Evolutionary conservation across 176 grass and related monocot species (phyloP).

Genomic region (Musa itinerans): DNA sequence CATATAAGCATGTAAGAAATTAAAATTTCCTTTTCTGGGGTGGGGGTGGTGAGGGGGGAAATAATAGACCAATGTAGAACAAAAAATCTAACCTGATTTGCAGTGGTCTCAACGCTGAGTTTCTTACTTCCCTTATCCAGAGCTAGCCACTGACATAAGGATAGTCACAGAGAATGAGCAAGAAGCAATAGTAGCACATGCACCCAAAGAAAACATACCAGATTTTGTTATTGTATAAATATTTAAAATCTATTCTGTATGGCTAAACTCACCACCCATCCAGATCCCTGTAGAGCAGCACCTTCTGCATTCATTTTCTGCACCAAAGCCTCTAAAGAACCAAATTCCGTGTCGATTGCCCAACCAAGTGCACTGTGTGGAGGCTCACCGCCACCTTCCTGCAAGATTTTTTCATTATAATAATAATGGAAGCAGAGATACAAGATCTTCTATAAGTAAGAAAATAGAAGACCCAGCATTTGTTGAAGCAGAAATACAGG

Average conservation of each 20-base stretch:
- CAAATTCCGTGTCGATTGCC: conserved; percentile 89
- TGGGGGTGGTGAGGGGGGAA: no score
- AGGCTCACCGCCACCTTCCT: conserved; percentile 89
- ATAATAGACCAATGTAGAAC: neutral
- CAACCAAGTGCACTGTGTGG: conserved; percentile 76
- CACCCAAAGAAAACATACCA: neutral
- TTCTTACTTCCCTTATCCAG: conserved; percentile 87
- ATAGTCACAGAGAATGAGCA: neutral
- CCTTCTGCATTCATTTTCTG: conserved; percentile 96
- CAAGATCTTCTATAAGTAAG: no score
- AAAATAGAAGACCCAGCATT: no score
- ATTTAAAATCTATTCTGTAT: neutral
- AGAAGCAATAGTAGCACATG: neutral
- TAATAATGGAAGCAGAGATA: no score
- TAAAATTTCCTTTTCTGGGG: no score
- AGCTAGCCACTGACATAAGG: conserved; percentile 64
- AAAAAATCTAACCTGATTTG: conserved; percentile 66
- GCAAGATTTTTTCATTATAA: conserved; percentile 17
- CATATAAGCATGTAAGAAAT: no score
- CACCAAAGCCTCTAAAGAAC: conserved; percentile 66
- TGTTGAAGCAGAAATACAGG: neutral
- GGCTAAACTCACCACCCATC: conserved; percentile 83
- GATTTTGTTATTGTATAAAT: neutral
- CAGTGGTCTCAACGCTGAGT: conserved; percentile 87
- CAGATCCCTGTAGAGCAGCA: conserved; percentile 95